Evolutionary conservation across 768 basidiomycete species (phyloP), one percentile per base, ranked within the genome.

Genomic region (Lactarius psammicola): DNA sequence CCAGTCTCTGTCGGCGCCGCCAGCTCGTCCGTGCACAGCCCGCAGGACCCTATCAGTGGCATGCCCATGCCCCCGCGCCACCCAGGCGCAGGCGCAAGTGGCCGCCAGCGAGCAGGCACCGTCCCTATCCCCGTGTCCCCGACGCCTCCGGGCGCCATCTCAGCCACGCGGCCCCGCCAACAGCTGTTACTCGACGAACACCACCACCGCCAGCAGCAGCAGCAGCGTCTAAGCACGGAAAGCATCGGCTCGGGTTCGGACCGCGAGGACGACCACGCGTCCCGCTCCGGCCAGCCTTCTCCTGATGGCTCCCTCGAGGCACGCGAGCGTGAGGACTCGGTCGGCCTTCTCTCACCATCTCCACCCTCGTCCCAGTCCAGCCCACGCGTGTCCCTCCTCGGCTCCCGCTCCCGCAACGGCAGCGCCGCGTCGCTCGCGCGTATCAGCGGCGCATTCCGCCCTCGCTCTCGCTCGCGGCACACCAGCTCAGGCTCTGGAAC

Each of bases 281-380:
- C 72, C 66, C 73, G 68, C 68, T 71, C 34, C 72, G 76, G 60
- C 71, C 75, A 68, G 78, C 79, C 61, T 71, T 75, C 7, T 78
- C 81, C 8, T 80, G 81, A 64, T 80, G 82, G 82, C 4, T 79
- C 80, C 4, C 79, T 84, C 40, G 84, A 87, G 67, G 87, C 81
- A 46, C 84, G 80, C n/a, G 87, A 88, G 72, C 80, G 80, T 40
- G 85, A 86, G 49, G 87, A 88, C 70, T 79, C 80, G 56, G 82
- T 88, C 40, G 87, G 86, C 4, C 74, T 89, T 40, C 75, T 88
- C 7, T 78, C 81, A 7, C 72, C 75, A 4, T 78, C 81, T 13
- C 72, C 75, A 6, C 72, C 76, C 31, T 78, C 81, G 4, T 74
- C 76, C 7, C 73, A 76, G 36, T 76, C 79, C n/a, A 81, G 84